Percentiles rank a stretch among this genome's conserved stretches.
Conservation (phyloP, 345 rosid genomes). For the Moricandia arvensis region DNA sequence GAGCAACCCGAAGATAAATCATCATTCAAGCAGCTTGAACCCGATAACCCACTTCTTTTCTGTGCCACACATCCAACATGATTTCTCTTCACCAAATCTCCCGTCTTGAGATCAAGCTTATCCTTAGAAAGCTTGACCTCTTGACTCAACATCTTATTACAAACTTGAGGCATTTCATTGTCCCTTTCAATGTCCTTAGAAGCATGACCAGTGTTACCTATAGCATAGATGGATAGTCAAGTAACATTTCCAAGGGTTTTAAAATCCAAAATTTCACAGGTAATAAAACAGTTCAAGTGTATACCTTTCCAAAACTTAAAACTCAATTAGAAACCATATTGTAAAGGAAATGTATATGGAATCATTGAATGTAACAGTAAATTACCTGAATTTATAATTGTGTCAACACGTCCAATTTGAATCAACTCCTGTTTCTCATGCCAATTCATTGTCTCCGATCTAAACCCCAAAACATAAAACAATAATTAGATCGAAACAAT, state of each 20-base stretch:
- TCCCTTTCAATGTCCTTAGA: constrained; percentile 28
- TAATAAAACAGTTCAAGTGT: neutral
- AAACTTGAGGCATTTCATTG: constrained; percentile 39
- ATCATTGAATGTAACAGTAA: constrained; percentile 19
- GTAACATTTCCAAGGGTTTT: neutral
- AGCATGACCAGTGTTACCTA: constrained; percentile 20
- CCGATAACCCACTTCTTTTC: constrained; percentile 43
- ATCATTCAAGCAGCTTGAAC: constrained; percentile 52
- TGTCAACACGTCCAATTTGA: constrained; percentile 19
- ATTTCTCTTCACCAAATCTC: constrained; percentile 25
- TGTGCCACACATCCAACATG: constrained; percentile 31
- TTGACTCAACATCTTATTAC: constrained; percentile 20
- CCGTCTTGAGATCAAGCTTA: constrained; percentile 47
- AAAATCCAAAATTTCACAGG: neutral
- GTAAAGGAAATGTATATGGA: constrained; percentile 24
- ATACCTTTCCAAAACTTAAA: neutral
- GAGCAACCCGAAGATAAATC: constrained; percentile 39
- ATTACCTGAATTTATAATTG: constrained; percentile 20
- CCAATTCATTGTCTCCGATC: constrained; percentile 35
- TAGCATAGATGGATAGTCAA: neutral
- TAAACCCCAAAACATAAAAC: constrained; percentile 14
- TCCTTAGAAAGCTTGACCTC: constrained; percentile 20
- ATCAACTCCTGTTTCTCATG: constrained; percentile 29
- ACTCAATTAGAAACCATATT: constrained; percentile 3
- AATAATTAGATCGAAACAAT: neutral